Conservation (phyloP, 768 basidiomycete species). For the Boletus rex-veris region DNA sequence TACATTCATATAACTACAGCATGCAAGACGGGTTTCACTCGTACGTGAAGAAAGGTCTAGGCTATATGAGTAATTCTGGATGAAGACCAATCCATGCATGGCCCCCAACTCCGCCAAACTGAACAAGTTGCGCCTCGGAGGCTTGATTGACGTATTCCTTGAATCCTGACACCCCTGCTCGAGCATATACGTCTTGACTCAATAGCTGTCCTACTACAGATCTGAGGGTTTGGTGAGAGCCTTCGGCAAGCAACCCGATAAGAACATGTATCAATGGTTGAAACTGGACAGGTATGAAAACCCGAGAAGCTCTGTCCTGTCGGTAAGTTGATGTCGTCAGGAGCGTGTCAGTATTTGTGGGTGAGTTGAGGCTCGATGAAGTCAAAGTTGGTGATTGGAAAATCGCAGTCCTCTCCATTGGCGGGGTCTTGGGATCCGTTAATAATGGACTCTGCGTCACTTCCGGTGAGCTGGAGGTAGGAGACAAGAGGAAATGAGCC, state of each 20-base stretch:
- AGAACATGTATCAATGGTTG: constrained; percentile 35
- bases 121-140: constrained; percentile 36
- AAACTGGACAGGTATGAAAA: constrained; percentile 17
- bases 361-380: neutral
- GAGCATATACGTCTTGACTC: constrained; percentile 32
- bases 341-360: neutral
- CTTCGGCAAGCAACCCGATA: constrained; percentile 30
- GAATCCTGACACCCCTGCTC: constrained; percentile 41
- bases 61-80: constrained; percentile 14
- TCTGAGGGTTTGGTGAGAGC: constrained; percentile 33
- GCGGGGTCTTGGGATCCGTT: constrained; percentile 5
- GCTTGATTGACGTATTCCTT: constrained; percentile 41
- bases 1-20: constrained; percentile 19
- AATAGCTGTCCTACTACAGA: constrained; percentile 37
- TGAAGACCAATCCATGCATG: constrained; percentile 36
- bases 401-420: constrained; percentile 1
- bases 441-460: constrained; percentile 5
- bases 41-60: constrained; percentile 11
- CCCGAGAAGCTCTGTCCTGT: neutral
- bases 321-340: neutral
- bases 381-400: neutral
- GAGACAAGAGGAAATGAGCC: constrained; percentile 4
- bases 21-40: constrained; percentile 4
- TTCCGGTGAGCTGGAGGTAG: constrained; percentile 12
- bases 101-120: constrained; percentile 38